Evolutionary conservation across 2,329 filamentous ascomycete species (phyloP), one percentile per base, ranked within the genome.

Genomic region (Curvularia verruculosa): DNA sequence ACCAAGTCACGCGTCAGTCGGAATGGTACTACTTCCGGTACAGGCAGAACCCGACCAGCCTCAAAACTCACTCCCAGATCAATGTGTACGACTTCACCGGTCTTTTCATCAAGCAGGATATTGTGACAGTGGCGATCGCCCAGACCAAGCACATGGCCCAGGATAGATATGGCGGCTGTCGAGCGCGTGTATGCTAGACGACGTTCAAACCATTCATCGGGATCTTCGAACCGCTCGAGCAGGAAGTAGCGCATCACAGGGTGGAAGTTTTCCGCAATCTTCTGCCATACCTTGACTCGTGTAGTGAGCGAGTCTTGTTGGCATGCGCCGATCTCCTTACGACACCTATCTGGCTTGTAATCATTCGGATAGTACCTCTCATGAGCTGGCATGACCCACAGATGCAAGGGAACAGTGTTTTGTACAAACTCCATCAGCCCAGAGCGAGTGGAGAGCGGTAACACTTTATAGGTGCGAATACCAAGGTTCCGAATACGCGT

Each of bases 231-330:
- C 59, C 90, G 87, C 75, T 99, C 95, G 82, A 97, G 92, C 75
- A 99, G 96, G 79, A 99, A 99, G 79, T 93, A 96, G 54, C 90
- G 87, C 88, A 99, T 90, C 4, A 98, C 95, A 0, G 96, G 95
- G 60, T 92, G 90, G 75, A 98, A 96, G 48, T 86, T 85, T 3
- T 92, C 88, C 5, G 87, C 89, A 2, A 97, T 88, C 60, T 87
- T 89, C 49, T 89, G 87, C 79, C 90, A 99, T 0, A 86, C 87
- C 61, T 85, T 84, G 46, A 96, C 81, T 15, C 95, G 87, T 8
- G 84, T 82, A 28, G 93, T 90, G 9, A 87, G 82, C 0, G 87
- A 84, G 59, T 89, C 87, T 31, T 82, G 84, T 69, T 94, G 89
- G 1, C 87, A 92, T 29, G 86, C 85, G 13, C 83, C 82, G 53